phyloP scores from a whole-genome alignment of 2,329 filamentous ascomycete genomes.

The Alternaria sp. region DNA sequence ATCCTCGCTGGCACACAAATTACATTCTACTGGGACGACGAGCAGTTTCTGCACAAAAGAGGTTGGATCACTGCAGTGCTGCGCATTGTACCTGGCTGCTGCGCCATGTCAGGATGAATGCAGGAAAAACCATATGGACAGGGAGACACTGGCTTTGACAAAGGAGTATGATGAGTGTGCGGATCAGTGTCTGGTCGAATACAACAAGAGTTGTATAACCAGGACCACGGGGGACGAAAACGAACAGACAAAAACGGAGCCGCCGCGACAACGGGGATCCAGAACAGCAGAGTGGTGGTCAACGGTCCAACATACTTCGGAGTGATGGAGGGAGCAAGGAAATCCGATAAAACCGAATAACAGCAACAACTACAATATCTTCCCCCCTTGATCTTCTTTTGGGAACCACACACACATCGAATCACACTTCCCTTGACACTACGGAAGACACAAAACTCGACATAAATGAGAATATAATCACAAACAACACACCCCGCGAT shows the following conservation, averaged over 20 bases:
- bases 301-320: no score
- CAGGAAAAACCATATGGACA: constrained; percentile 2
- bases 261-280: background rate
- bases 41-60: constrained; percentile 9
- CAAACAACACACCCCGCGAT: background rate
- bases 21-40: background rate
- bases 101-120: constrained; percentile 13
- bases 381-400: no score
- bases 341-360: no score
- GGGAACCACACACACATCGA: no score
- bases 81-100: constrained; percentile 6
- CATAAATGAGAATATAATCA: background rate
- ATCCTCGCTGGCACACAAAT: background rate
- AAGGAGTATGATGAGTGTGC: constrained; percentile 12
- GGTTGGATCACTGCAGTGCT: constrained; percentile 8
- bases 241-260: background rate
- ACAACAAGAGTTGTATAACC: background rate
- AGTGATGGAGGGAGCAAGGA: background rate
- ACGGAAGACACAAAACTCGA: no score
- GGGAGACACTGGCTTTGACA: constrained; percentile 8
- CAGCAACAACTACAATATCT: no score
- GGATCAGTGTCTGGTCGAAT: constrained; percentile 8
- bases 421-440: no score
- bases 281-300: background rate
- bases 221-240: accelerated